phyloP scores from a whole-genome alignment of 192 early-diverging fungal species.

The Chytriomyces hyalinus region DNA sequence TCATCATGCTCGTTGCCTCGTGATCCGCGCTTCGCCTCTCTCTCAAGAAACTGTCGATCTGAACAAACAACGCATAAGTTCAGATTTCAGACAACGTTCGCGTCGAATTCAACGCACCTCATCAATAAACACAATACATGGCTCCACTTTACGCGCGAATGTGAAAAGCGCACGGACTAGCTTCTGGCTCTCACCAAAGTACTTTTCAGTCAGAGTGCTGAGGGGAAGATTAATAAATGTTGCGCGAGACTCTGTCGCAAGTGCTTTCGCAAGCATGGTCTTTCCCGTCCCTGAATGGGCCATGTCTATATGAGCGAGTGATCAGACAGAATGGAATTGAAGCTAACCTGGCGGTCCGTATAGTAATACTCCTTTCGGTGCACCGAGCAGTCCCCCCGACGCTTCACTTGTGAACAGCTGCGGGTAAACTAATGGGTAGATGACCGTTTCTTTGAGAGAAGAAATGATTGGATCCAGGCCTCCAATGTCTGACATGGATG shows the following conservation, averaged over 20 bases:
- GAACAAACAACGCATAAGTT: too few species aligned
- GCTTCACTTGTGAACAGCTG: conserved; percentile 77
- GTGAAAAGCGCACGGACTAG: conserved; percentile 83
- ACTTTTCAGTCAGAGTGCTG: conserved; percentile 84
- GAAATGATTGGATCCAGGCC: conserved; percentile 93
- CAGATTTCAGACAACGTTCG: too few species aligned
- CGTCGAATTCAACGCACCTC: conserved; percentile 65
- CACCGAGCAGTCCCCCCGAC: conserved; percentile 83
- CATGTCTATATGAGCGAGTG: neutral
- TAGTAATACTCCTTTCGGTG: conserved; percentile 93
- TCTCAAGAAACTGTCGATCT: conserved; percentile 85
- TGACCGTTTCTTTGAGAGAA: conserved; percentile 91
- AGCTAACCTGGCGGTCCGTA: conserved; percentile 83
- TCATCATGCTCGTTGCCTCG: conserved; percentile 98
- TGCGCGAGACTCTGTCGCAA: conserved; percentile 95
- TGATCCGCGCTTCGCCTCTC: conserved; percentile 89
- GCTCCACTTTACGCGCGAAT: conserved; percentile 91
- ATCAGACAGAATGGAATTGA: conserved; percentile 1
- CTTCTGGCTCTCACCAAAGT: conserved; percentile 49
- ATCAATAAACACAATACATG: conserved; percentile 97
- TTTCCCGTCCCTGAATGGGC: conserved; percentile 80
- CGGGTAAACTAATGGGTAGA: conserved; percentile 93
- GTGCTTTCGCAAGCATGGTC: conserved; percentile 98
- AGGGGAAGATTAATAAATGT: conserved; percentile 98
- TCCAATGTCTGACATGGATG: conserved; percentile 69